Base-by-base conservation (phyloP, 2,329 filamentous ascomycete genomes). In the Colletotrichum noveboracense region DNA sequence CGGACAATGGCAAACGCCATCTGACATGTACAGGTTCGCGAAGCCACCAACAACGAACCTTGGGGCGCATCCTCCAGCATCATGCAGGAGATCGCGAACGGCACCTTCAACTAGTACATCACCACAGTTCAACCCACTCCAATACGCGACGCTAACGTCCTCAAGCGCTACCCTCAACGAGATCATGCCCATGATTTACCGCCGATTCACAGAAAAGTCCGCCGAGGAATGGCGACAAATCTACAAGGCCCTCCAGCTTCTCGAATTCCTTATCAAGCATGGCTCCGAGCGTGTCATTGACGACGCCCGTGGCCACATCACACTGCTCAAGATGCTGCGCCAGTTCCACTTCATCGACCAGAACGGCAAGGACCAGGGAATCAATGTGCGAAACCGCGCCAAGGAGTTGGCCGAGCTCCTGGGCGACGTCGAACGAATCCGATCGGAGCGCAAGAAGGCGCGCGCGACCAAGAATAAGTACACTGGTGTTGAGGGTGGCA, bases 141-240 rank as follows among this genome's bases (percentile, higher is more conserved):
- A n/a, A 9, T n/a, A 24, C 32, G 60, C 64, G 36, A n/a, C 30
- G 66, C 75, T 70, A 64, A 77, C 71, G 64, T 56, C 18, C 48
- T 61, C 28, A 56, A 98, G 96, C 84, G 96, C 98, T 92, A 92
- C 96, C 68, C 92, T 99, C 73, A 98, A 98, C 86, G 97, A 99
- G 86, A 98, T 99, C 84, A 99, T 99, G 97, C 97, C 97, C 79
- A 97, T 99, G 95, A 98, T 99, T 83, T 99, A 99, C 89, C 97
- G 97, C 82, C 95, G 97, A 78, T 99, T 99, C 86, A 99, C 97
- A 76, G 97, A 99, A 85, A 99, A 99, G 89, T 91, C 96, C 9
- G 96, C 97, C 71, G 97, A 99, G 84, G 97, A 99, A 87, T 99
- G 97, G 97, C 92, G 97, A 79, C 97, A 99, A 85, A 99, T 99